Base-by-base conservation (phyloP, 495 filamentous ascomycete species). In the Sporormia fimetaria region DNA sequence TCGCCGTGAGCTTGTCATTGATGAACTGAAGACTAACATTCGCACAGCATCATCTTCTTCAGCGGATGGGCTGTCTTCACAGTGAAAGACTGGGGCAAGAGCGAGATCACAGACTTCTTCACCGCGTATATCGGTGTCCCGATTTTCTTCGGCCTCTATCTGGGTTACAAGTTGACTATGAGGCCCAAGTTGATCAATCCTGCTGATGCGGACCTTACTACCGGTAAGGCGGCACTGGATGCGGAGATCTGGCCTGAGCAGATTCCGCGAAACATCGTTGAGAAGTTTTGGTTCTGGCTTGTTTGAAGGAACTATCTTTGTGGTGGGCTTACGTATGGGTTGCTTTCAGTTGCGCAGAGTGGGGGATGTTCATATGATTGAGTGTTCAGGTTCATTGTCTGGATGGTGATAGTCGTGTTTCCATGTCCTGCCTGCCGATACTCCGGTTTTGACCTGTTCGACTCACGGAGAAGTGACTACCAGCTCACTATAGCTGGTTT, bases 161-260 rank as follows among this genome's bases (percentile, higher is more conserved):
- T 70, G 1, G 66, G 67, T 21, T 76, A 69, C 50, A 76, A 77
- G 52, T 24, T 73, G 6, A 41, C 67, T 16, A 72, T 68, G 56
- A 51, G 51, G 21, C 67, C 63, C 0, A 65, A 57, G 44, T 47
- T 68, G 21, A 67, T 77, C 31, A 55, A 61, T 4, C 55, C 70
- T 4, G 61, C 50, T 7, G 66, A 77, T 20, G 70, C 73, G 38
- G 79, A 81, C 50, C 67, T 81, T 21, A 69, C 60, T 49, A 77
- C 66, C 17, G 76, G 76, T 7, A 80, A 80, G 60, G 69, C 66
- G 3, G 75, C 71, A 33, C 49, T 80, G 20, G 77, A 81, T 61
- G 62, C 61, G 1, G 60, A 69, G 38, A 65, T 58, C n/a, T 72
- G 67, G 69, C 62, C 59, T 4, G 66, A 67, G 25, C 42, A 54